Base-by-base conservation (phyloP, 2,329 filamentous ascomycete species). In the Zymoseptoria pseudotritici region DNA sequence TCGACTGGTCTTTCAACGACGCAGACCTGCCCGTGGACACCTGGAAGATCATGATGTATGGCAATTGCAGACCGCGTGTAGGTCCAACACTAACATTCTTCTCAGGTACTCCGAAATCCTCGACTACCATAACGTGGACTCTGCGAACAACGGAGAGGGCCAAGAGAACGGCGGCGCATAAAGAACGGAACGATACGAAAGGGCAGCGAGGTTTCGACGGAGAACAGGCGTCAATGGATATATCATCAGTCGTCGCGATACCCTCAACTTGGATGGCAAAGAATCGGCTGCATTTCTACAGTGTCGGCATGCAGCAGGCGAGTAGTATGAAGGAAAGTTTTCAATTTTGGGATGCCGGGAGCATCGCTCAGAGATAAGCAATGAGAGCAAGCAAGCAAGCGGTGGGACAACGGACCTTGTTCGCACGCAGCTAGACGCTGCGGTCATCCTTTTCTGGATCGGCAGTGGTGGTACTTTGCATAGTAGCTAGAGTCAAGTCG, bases 41-140 rank as follows among this genome's bases (percentile, higher is more conserved):
- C n/a, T 99, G 94, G 94, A 99, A 99, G 81, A 97, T 99, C 74
- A 99, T 97, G 94, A 99, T 99, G 94, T 96, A 82, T 73, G 88
- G 59, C 5, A 17, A 17, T 17, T 46, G 13, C 36, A 5, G 36
- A 46, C 36, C 13, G 36, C 36, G 13, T 24, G 19, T 29, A 2
- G 4, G 19, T 36, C 50, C n/a, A 53, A 61, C 57, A 19, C 56
- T 59, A 52, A 55, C 22, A 20, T 42, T 11, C 36, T 36, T 62
- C 69, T 57, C 73, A 96, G 92, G 91, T 97, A 97, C 81, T 96
- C 92, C 56, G 93, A 97, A 76, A 97, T 99, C 70, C 87, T 97
- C 70, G 92, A 97, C 77, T 97, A 97, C 78, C 94, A 97, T 79
- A 97, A 97, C 72, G 88, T 96, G 64, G 91, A 96, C 66, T 72